Evolutionary conservation across 2,329 filamentous ascomycete genomes (phyloP).

Genomic region (Diaporthe capsici): DNA sequence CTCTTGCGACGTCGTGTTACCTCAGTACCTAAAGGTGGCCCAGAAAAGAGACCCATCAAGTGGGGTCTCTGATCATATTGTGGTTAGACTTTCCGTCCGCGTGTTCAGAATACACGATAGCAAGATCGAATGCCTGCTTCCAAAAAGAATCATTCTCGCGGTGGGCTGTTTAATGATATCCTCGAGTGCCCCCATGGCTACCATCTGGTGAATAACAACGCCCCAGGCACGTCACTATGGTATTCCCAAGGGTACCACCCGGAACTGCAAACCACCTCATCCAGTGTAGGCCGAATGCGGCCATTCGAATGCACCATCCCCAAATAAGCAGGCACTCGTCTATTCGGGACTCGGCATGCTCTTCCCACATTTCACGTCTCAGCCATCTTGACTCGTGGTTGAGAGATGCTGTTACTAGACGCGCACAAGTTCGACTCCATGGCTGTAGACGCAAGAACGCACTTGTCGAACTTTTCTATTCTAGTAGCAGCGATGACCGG

Average conservation of each 20-base stretch:
- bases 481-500: neutral
- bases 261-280: neutral
- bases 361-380: too few relatives aligned
- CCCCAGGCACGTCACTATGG: neutral
- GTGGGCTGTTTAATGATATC: neutral
- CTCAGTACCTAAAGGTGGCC: constrained; percentile 3
- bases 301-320: neutral
- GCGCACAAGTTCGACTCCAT: too few relatives aligned
- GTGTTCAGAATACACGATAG: neutral
- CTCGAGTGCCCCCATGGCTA: neutral
- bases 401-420: neutral
- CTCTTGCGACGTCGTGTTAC: neutral
- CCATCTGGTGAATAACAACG: neutral
- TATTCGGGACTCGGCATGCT: neutral
- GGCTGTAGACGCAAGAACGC: neutral
- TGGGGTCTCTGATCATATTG: neutral
- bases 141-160: neutral
- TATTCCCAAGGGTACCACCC: neutral
- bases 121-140: neutral
- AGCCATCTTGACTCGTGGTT: neutral
- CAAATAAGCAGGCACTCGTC: neutral
- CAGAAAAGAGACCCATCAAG: neutral
- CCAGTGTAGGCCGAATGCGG: neutral
- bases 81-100: neutral
- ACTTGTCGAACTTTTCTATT: neutral